phyloP scores from a whole-genome alignment of 176 grass and related monocot genomes.

The Saccharum officinarum region DNA sequence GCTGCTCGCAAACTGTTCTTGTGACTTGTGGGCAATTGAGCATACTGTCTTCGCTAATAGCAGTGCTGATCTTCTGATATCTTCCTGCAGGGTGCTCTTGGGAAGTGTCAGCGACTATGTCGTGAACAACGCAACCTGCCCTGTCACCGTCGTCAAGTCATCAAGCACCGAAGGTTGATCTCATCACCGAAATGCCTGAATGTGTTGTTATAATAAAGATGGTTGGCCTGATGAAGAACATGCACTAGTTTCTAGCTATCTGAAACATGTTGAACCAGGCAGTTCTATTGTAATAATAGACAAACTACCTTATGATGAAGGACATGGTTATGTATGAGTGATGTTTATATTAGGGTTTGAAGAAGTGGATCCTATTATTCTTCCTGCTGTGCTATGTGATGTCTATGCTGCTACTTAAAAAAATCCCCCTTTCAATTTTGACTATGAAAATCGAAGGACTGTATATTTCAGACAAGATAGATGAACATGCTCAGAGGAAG shows the following conservation, averaged over 20 bases:
- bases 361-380: not conserved
- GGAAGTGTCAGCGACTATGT: constrained; percentile 93
- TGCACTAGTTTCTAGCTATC: not conserved
- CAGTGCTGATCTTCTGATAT: constrained; percentile 15
- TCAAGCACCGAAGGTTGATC: constrained; percentile 39
- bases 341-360: constrained; percentile 16
- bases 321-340: not conserved
- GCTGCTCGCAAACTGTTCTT: not conserved
- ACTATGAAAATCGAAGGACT: not conserved
- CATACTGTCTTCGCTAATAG: not conserved
- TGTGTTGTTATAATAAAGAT: constrained; percentile 4
- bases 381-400: not conserved
- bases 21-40: too few relatives aligned
- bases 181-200: not conserved
- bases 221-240: constrained; percentile 3
- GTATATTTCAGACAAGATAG: not conserved
- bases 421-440: not conserved
- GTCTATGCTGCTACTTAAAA: not conserved
- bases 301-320: not conserved
- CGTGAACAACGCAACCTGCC: constrained; percentile 76
- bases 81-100: constrained; percentile 68
- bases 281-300: constrained; percentile 42
- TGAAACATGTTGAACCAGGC: constrained; percentile 32
- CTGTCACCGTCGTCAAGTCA: constrained; percentile 80
- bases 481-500: not conserved